phyloP scores from a whole-genome alignment of 768 basidiomycete genomes.

The Serendipita vermifera region DNA sequence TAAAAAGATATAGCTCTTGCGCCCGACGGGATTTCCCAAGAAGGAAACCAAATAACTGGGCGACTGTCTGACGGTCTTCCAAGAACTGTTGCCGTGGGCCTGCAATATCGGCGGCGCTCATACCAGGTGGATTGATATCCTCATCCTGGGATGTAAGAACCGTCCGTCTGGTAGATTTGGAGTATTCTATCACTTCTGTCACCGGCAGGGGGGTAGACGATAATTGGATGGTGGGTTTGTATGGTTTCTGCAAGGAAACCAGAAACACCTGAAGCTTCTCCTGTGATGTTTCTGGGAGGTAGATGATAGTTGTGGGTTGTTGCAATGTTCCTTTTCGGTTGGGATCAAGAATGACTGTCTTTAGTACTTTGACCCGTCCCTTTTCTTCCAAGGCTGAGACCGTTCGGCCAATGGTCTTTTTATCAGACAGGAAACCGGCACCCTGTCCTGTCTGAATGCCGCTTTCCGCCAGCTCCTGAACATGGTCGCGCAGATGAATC shows the following conservation, averaged over 20 bases:
- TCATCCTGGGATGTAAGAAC: background rate
- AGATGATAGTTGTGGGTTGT: slow-evolving; percentile 44
- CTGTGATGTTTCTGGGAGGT: slow-evolving; percentile 46
- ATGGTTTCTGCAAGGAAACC: slow-evolving; percentile 33
- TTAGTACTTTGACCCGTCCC: slow-evolving; percentile 57
- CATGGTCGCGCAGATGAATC: background rate
- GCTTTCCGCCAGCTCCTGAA: slow-evolving; percentile 34
- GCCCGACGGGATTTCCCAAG: slow-evolving; percentile 53
- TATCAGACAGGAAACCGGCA: slow-evolving; percentile 59
- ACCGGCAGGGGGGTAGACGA: slow-evolving; percentile 24
- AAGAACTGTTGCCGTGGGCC: slow-evolving; percentile 39
- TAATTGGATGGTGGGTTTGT: slow-evolving; percentile 25
- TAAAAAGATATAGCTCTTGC: slow-evolving; percentile 47
- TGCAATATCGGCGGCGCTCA: background rate
- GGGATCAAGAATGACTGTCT: slow-evolving; percentile 44
- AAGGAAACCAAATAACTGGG: slow-evolving; percentile 63
- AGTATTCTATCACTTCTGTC: background rate
- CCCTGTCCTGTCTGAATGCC: slow-evolving; percentile 49
- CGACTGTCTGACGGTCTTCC: slow-evolving; percentile 55
- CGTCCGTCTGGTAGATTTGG: background rate
- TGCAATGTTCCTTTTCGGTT: slow-evolving; percentile 30
- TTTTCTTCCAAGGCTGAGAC: slow-evolving; percentile 49
- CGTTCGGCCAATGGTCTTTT: slow-evolving; percentile 50
- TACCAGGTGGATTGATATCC: background rate
- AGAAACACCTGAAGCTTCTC: slow-evolving; percentile 48